phyloP scores from a whole-genome alignment of 371 early-diverging fungal species.

The Mortierella sp. region DNA sequence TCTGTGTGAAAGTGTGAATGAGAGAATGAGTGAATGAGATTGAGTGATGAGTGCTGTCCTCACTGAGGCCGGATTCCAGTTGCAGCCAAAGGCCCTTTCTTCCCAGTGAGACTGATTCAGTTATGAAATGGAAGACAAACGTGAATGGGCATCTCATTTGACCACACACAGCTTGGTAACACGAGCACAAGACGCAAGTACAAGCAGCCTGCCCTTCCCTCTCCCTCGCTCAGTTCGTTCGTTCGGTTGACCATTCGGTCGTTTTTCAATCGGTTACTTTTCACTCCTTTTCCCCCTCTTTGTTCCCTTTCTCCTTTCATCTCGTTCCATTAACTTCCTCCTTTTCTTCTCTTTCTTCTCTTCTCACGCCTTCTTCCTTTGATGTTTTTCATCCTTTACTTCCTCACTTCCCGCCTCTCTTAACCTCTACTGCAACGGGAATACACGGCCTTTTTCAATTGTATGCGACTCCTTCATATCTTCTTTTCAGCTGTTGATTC shows the following conservation, averaged over 20 bases:
- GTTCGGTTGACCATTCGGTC: too few species aligned
- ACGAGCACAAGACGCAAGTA: too few species aligned
- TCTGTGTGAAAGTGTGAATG: neutral
- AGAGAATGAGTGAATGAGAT: neutral
- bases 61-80: neutral
- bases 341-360: neutral
- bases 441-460: neutral
- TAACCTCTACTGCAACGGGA: neutral
- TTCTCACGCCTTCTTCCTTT: neutral
- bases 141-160: too few species aligned
- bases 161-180: too few species aligned
- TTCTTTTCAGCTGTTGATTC: neutral
- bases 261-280: too few species aligned
- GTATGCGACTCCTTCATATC: neutral
- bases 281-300: neutral
- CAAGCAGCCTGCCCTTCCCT: too few species aligned
- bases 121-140: too few species aligned
- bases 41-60: neutral
- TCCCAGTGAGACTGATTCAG: neutral
- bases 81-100: neutral
- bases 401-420: neutral
- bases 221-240: too few species aligned
- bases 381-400: too few species aligned
- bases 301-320: constrained; percentile 1
- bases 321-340: too few species aligned